Base-by-base conservation (phyloP, 768 basidiomycete species). In the Boletus eberwhitei region DNA sequence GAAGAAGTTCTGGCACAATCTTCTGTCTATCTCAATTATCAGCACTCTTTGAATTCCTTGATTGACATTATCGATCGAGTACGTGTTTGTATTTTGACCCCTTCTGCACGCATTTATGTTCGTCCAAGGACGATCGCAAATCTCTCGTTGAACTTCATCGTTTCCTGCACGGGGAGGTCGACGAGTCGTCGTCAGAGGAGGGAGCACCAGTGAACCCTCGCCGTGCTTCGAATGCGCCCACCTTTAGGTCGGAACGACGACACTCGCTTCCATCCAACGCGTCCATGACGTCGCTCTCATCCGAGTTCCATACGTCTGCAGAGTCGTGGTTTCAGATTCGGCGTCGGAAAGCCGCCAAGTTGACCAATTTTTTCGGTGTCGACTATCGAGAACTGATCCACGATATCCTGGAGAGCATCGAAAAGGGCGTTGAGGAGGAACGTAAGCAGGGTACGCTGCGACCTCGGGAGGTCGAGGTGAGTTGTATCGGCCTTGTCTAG, bases 341-440 rank as follows among this genome's bases (percentile, higher is more conserved):
- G 44, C 77, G 91, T 50, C 75, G 83, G 39, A 77, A 85, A 54
- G 90, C 90, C 5, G 90, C 90, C 57, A 93, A 93, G 75, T 77
- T 93, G 55, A 86, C 87, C 26, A 79, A 86, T 71, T 93, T 93
- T 78, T 93, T 93, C 71, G 90, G 90, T 22, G 91, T 92, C 39
- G 81, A 90, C 67, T 92, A 93, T 69, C 79, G 83, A 26, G 87
- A 88, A 51, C 73, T 93, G 52, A 84, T 93, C 51, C 78, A 75
- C 37, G 87, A 92, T 65, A 81, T 93, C 32, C 70, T 93, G 59
- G 88, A 90, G 59, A 90, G 87, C 48, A 86, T 93, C 62, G 90
- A 92, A 70, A 80, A 73, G 76, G 89, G 66, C 64, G 73, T 93
- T 46, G 82, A 87, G 63, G 82, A 87, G 60, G 90, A 92, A 66